Evolutionary conservation across 805 yeast genomes (phyloP), one percentile per base, ranked within the genome.

Genomic region (Wickerhamiella dianesei): DNA sequence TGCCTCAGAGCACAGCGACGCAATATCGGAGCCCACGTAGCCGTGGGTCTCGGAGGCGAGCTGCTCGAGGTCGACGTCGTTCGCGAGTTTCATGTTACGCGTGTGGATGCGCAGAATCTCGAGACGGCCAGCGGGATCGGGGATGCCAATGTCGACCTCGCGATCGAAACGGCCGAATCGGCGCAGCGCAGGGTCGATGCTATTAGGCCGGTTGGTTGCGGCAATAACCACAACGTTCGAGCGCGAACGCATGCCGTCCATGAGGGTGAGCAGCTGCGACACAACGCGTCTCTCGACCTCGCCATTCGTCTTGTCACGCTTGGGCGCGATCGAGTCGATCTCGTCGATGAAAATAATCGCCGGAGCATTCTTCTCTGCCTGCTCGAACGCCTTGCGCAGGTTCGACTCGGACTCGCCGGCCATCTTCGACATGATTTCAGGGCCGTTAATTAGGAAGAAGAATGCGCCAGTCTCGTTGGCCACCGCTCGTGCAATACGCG

Each of bases 171-270:
- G 77, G 56, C 92, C 92, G 57, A 82, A 81, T 65, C 92, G 77
- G 68, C 92, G 79, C 56, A 82, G 71, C 19, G 92, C 92, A 42
- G 92, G 88, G 60, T 82, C 92, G 60, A 82, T 82, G 17, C 87
- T 79, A 69, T 82, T 82, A 54, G 92, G 92, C 66, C 92, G 74
- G 69, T 82, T 82, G 45, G 92, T 92, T 35, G 99, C 99, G 47
- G 98, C 99, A 69, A 92, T 92, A 48, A 92, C 99, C 52, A 92
- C 98, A 58, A 86, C 82, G 63, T 92, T 92, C 37, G 97, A 82
- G 69, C 98, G 81, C n/a, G 97, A 95, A 70, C 89, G 89, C 98
- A 92, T 92, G 74, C 98, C 99, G 64, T 92, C 99, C 99, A 92
- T 92, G 58, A 92, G 75, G 17, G 99, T 92, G 64, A 92, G 77